Base-by-base conservation (phyloP, 495 filamentous ascomycete genomes). In the Lasiosphaeria hispida region DNA sequence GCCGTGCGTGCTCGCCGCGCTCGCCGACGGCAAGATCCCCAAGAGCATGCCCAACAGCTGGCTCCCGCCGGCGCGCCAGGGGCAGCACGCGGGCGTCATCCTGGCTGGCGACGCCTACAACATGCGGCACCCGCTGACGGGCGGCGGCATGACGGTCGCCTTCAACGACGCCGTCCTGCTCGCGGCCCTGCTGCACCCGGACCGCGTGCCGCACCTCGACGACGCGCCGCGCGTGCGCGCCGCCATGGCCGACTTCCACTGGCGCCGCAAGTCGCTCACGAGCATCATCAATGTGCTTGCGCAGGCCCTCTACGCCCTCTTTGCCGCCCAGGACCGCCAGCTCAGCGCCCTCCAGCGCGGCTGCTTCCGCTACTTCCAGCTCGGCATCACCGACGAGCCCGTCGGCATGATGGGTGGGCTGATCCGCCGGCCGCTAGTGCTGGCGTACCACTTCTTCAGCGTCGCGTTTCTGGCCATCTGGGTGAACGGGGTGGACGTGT, bases 241-340 rank as follows among this genome's bases (percentile, higher is more conserved):
- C 47, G 87, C 89, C 60, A 88, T 98, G 81, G 70, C 72, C 4
- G 69, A 70, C 10, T 96, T 97, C 75, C 91, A 97, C 78, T 96
- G 90, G 91, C 72, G 79, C 58, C 82, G 94, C 51, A 98, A 98
- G 75, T 68, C 76, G 39, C 77, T 90, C 10, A 89, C 90, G 0
- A 83, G 84, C 36, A 90, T 96, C 53, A 93, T 98, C 79, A 98
- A 98, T 71, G 96, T 97, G 57, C 85, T 98, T 1, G 92, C 95
- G 0, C 88, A 92, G 76, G 92, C 94, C 0, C 81, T 98, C 2
- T 97, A 98, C 73, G 72, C 77, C 19, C 81, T 97, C 1, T 98
- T 98, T 72, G 90, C 95, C 10, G 94, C 95, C 40, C 78, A 93
- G 68, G 89, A 92, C 71, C 62, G 75, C 40, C 80, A 90, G 58